phyloP scores from a whole-genome alignment of 2,329 filamentous ascomycete genomes.

The Aquanectria penicillioides region DNA sequence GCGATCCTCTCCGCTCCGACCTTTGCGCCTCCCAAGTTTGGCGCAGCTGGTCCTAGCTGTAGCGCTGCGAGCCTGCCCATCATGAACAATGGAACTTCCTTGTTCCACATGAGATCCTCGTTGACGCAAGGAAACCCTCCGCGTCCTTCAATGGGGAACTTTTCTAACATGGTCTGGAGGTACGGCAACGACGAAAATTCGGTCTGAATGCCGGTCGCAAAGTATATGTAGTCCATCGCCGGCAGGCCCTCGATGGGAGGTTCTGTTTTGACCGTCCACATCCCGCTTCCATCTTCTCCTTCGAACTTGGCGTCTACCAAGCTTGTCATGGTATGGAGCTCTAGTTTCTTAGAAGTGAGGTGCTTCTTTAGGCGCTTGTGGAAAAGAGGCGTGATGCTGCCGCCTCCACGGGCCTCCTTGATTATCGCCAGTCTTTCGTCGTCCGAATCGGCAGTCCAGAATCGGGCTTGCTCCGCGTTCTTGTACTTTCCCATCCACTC shows the following conservation, averaged over 20 bases:
- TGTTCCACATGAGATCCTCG: conserved; percentile 79
- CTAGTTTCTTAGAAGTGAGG: conserved; percentile 59
- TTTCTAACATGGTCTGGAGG: conserved; percentile 65
- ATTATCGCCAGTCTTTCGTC: conserved; percentile 75
- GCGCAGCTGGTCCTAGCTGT: conserved; percentile 76
- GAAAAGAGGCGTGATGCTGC: conserved; percentile 78
- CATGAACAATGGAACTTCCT: conserved; percentile 78
- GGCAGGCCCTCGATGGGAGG: conserved; percentile 64
- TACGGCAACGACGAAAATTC: conserved; percentile 70
- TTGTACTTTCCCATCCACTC: conserved; percentile 86
- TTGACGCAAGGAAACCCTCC: conserved; percentile 78
- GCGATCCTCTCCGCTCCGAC: conserved; percentile 78
- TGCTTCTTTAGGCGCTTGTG: conserved; percentile 73
- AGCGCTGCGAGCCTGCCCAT: conserved; percentile 75
- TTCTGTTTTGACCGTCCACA: conserved; percentile 59
- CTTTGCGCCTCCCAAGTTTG: conserved; percentile 79
- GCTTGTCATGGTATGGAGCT: conserved; percentile 66
- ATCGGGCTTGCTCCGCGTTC: conserved; percentile 79
- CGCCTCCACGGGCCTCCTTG: conserved; percentile 73
- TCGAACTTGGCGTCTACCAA: conserved; percentile 64
- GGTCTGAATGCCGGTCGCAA: conserved; percentile 76
- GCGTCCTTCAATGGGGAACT: conserved; percentile 69
- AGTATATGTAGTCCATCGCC: conserved; percentile 75
- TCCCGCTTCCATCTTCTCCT: conserved; percentile 42
- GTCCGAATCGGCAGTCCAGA: conserved; percentile 80